A percentile compares a stretch with the other conserved stretches of the same genome.
Conservation (phyloP, 208 protist genomes). For the Leishmania aethiopica region DNA sequence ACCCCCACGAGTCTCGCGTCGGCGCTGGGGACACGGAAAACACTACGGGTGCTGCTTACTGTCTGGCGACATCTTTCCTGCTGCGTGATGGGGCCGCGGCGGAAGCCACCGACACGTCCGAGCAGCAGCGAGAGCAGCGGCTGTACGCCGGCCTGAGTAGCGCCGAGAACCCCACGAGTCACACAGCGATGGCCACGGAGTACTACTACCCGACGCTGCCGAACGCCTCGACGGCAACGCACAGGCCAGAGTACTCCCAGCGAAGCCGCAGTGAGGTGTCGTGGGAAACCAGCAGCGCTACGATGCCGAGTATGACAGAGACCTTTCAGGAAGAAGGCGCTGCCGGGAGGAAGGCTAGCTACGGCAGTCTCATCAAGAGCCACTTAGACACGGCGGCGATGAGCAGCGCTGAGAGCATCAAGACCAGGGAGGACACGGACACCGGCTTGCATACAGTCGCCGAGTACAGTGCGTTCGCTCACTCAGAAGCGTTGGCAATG, state of each 20-base stretch:
- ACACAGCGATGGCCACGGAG: background rate
- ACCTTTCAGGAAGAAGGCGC: background rate
- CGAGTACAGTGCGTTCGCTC: constrained; percentile 9
- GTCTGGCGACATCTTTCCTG: background rate
- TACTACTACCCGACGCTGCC: constrained; percentile 18
- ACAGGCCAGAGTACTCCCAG: constrained; percentile 6
- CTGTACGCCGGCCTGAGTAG: background rate
- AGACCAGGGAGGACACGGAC: background rate
- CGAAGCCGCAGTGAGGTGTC: background rate
- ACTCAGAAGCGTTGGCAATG: background rate
- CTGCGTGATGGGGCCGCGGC: background rate
- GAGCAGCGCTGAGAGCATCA: background rate
- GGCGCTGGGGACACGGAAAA: background rate
- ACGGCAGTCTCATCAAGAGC: constrained; percentile 16
- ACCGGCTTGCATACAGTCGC: background rate
- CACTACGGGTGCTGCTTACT: background rate
- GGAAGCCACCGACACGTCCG: background rate
- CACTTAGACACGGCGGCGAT: background rate
- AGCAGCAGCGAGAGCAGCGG: background rate
- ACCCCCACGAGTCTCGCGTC: background rate
- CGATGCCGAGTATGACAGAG: background rate
- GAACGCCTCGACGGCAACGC: constrained; percentile 18
- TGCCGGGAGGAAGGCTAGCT: background rate
- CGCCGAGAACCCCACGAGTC: background rate
- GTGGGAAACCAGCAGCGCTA: background rate